Evolutionary conservation across 192 early-diverging fungal genomes (phyloP).

Genomic region (Entomortierella chlamydospora): DNA sequence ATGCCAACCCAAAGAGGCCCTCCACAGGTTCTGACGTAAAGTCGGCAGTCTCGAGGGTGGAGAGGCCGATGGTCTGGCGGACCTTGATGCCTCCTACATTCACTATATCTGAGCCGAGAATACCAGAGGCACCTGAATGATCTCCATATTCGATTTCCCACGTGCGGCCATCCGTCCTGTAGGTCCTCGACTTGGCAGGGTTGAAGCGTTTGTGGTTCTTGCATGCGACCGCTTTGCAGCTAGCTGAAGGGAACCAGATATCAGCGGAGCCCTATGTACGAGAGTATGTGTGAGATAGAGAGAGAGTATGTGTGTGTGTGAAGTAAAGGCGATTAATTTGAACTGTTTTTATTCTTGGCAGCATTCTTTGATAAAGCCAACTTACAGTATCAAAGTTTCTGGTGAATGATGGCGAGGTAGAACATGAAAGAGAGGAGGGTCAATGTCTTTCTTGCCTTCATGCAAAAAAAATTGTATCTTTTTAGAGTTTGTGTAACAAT

Average conservation of each 20-base stretch:
- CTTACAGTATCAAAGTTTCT: conserved; percentile 21
- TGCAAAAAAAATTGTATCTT: no score
- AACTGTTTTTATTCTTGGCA: background rate
- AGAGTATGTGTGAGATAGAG: no score
- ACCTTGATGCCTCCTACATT: conserved; percentile 66
- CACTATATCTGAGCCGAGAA: conserved; percentile 61
- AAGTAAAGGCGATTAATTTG: conserved; percentile 38
- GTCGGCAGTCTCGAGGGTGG: conserved; percentile 62
- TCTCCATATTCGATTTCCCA: conserved; percentile 73
- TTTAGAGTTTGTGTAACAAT: background rate
- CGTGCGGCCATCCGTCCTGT: conserved; percentile 61
- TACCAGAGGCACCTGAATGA: conserved; percentile 56
- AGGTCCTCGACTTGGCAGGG: conserved; percentile 59
- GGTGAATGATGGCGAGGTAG: background rate
- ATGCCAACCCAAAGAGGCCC: conserved; percentile 72
- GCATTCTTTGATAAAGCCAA: background rate
- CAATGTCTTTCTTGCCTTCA: no score
- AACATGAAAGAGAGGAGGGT: background rate
- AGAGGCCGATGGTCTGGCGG: conserved; percentile 68
- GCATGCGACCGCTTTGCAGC: conserved; percentile 59
- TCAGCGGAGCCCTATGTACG: conserved; percentile 34
- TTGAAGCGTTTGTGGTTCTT: conserved; percentile 60
- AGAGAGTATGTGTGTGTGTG: no score
- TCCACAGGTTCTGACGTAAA: conserved; percentile 65
- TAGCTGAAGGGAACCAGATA: conserved; percentile 55